These are phyloP conservation scores for Didymella exigua DNA, from an alignment of 2,329 filamentous ascomycete species.

Conservation along the genomic window DNA sequence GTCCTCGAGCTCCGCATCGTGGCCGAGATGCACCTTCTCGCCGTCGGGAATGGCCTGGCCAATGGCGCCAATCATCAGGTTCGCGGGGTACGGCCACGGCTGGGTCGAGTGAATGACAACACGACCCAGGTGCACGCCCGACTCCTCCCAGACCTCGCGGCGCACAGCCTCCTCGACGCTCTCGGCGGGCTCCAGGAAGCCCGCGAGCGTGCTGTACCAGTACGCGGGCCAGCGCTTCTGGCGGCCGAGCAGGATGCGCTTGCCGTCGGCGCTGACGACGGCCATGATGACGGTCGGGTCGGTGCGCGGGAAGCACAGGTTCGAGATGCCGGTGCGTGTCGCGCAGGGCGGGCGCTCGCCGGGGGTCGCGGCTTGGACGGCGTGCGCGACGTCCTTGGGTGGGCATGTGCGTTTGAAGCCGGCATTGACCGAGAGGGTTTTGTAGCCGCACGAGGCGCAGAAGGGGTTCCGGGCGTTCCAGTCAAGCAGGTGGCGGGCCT, in stretches of 20 bases:
- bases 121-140: constrained; percentile 54
- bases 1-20: constrained; percentile 89
- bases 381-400: constrained; percentile 66
- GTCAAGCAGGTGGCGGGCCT: constrained; percentile 85
- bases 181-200: constrained; percentile 59
- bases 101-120: constrained; percentile 59
- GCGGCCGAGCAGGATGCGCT: constrained; percentile 80
- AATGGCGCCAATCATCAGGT: constrained; percentile 69
- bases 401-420: constrained; percentile 83
- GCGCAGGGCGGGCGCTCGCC: constrained; percentile 71
- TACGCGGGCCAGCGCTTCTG: constrained; percentile 80
- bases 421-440: constrained; percentile 77
- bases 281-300: constrained; percentile 96
- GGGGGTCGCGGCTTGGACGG: constrained; percentile 39
- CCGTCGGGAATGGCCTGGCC: constrained; percentile 81
- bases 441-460: constrained; percentile 86
- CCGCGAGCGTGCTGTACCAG: constrained; percentile 85
- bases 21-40: constrained; percentile 79
- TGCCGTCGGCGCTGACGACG: constrained; percentile 79
- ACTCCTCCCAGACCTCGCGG: constrained; percentile 59
- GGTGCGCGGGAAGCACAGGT: constrained; percentile 88
- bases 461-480: constrained; percentile 95
- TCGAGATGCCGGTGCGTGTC: constrained; percentile 84
- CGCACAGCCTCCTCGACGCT: constrained; percentile 58
- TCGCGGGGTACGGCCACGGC: constrained; percentile 61